These are phyloP conservation scores for Entomortierella lignicola DNA, from an alignment of 192 early-diverging fungal genomes.

Conservation along the genomic window DNA sequence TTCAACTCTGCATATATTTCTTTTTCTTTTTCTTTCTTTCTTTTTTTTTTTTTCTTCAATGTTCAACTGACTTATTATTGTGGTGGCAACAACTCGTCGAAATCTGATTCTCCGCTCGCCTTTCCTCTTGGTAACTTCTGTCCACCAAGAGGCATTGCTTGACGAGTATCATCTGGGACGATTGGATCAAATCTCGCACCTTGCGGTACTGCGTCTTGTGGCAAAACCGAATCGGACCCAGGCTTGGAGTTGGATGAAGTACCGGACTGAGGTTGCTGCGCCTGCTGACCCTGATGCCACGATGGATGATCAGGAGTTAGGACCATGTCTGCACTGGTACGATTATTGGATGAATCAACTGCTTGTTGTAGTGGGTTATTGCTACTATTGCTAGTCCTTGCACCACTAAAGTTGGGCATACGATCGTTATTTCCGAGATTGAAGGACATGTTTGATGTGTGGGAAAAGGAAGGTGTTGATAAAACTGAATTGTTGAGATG, in stretches of 20 bases:
- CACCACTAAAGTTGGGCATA: constrained; percentile 8
- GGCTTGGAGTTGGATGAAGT: not conserved
- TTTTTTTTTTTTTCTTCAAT: too few species aligned
- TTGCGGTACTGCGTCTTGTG: constrained; percentile 27
- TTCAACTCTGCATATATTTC: too few species aligned
- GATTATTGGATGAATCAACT: constrained; percentile 12
- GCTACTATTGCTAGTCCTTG: not conserved
- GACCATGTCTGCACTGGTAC: constrained; percentile 31
- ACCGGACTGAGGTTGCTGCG: constrained; percentile 1
- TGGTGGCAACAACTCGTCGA: constrained; percentile 26
- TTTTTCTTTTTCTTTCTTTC: too few species aligned
- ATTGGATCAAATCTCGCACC: constrained; percentile 41
- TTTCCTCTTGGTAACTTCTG: not conserved
- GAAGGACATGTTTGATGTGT: constrained; percentile 15
- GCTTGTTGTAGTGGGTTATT: constrained; percentile 30
- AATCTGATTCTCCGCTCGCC: constrained; percentile 17
- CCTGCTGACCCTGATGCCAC: constrained; percentile 22
- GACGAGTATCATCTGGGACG: constrained; percentile 18
- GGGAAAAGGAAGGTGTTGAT: too few species aligned
- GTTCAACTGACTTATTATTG: too few species aligned
- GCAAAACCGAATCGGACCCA: constrained; percentile 23
- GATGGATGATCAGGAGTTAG: constrained; percentile 46
- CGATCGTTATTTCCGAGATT: constrained; percentile 43
- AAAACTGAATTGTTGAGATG: too few species aligned
- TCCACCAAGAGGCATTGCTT: constrained; percentile 9